Conservation (phyloP, 1,284 basidiomycete genomes). For the Quambalaria eucalypti region DNA sequence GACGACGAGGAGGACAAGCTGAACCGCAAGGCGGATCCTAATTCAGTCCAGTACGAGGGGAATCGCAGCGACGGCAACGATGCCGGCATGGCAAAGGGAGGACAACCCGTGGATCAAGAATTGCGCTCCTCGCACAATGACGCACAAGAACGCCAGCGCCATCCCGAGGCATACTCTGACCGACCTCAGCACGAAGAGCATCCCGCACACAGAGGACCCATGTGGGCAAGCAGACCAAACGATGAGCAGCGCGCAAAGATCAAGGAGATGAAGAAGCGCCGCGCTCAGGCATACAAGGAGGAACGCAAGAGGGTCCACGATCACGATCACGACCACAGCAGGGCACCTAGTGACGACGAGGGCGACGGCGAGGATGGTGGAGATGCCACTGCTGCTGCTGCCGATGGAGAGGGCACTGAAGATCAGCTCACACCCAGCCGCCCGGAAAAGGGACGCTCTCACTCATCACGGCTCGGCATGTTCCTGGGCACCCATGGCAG, state of each 20-base stretch:
- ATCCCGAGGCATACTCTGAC: neutral
- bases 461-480: neutral
- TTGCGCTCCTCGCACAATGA: neutral
- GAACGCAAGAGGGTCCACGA: neutral
- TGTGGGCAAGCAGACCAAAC: constrained; percentile 30
- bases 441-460: neutral
- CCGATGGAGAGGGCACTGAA: too few relatives aligned
- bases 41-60: neutral
- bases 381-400: neutral
- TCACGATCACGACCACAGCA: neutral
- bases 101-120: neutral
- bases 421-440: neutral
- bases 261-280: constrained; percentile 8
- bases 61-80: neutral
- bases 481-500: neutral
- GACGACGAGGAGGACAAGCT: neutral
- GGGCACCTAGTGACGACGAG: neutral
- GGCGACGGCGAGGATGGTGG: neutral
- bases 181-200: constrained; percentile 2
- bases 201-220: constrained; percentile 23
- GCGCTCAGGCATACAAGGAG: neutral
- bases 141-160: neutral
- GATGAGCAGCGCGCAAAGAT: constrained; percentile 31
- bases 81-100: neutral
- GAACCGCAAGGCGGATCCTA: neutral